Evolutionary conservation across 371 early-diverging fungal genomes (phyloP).

Genomic region (Mucor piriformis): DNA sequence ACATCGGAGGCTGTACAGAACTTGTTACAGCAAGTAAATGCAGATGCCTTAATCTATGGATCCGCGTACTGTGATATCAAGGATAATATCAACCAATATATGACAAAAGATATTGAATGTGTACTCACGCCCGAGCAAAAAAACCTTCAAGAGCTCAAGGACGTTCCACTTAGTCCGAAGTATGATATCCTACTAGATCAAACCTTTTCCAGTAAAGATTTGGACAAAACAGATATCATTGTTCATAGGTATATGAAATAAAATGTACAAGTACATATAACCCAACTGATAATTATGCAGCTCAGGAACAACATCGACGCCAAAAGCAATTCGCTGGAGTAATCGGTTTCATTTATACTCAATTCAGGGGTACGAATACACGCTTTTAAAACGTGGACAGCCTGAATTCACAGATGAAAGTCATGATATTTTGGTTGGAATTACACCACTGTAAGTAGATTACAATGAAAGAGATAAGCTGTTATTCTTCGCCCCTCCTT

Average conservation of each 20-base stretch:
- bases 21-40: slow-evolving; percentile 22
- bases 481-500: background rate
- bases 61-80: slow-evolving; percentile 18
- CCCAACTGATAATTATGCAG: background rate
- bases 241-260: slow-evolving; percentile 15
- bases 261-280: background rate
- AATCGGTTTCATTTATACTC: background rate
- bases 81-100: slow-evolving; percentile 11
- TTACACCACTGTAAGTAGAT: background rate
- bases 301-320: slow-evolving; percentile 1
- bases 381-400: background rate
- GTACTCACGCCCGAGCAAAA: background rate
- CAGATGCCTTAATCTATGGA: slow-evolving; percentile 16
- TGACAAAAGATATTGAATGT: background rate
- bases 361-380: background rate
- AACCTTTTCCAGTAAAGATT: slow-evolving; percentile 3
- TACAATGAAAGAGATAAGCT: no score
- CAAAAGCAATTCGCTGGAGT: background rate
- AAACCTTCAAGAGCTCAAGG: background rate
- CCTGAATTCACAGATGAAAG: background rate
- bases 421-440: background rate
- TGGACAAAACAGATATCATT: slow-evolving; percentile 5
- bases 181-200: background rate
- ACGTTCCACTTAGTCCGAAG: slow-evolving; percentile 1
- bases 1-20: slow-evolving; percentile 26